These are phyloP conservation scores for Penicillium olsonii DNA, from an alignment of 2,329 filamentous ascomycete genomes.

Conservation along the genomic window DNA sequence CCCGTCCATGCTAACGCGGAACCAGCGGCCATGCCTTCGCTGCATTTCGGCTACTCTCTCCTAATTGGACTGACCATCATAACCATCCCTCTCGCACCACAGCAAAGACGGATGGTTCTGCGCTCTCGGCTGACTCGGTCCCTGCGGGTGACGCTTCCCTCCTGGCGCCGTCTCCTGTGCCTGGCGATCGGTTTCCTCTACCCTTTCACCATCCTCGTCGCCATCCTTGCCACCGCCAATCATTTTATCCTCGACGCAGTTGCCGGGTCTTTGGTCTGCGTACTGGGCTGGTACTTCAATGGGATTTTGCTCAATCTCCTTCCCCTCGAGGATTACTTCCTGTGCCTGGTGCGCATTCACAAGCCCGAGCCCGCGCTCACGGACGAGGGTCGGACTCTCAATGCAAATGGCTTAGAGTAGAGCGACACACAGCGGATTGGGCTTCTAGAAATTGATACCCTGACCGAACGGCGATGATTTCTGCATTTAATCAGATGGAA, in stretches of 20 bases:
- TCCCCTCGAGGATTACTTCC: conserved; percentile 67
- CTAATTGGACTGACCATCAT: conserved; percentile 71
- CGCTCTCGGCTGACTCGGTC: conserved; percentile 34
- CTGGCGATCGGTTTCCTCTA: conserved; percentile 61
- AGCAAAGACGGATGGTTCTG: conserved; percentile 48
- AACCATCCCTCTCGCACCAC: conserved; percentile 62
- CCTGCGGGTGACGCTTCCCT: conserved; percentile 44
- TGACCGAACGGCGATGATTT: conserved; percentile 1
- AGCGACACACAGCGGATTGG: neutral
- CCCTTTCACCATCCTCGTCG: conserved; percentile 64
- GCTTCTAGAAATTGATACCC: conserved; percentile 15
- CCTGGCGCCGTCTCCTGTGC: conserved; percentile 54
- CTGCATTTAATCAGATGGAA: neutral
- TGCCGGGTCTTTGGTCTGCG: conserved; percentile 66
- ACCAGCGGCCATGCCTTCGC: conserved; percentile 69
- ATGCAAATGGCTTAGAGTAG: conserved; percentile 11
- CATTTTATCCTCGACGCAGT: conserved; percentile 72
- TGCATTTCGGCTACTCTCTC: conserved; percentile 75
- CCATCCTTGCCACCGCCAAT: conserved; percentile 71
- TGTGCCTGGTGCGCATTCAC: conserved; percentile 64
- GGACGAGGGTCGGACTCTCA: conserved; percentile 3
- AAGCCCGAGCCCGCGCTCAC: conserved; percentile 54
- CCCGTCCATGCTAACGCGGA: conserved; percentile 1
- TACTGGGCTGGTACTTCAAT: conserved; percentile 62
- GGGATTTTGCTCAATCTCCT: conserved; percentile 62